These are phyloP conservation scores for Boletus hoseneyae DNA, from an alignment of 1,284 basidiomycete species.

Conservation along the genomic window DNA sequence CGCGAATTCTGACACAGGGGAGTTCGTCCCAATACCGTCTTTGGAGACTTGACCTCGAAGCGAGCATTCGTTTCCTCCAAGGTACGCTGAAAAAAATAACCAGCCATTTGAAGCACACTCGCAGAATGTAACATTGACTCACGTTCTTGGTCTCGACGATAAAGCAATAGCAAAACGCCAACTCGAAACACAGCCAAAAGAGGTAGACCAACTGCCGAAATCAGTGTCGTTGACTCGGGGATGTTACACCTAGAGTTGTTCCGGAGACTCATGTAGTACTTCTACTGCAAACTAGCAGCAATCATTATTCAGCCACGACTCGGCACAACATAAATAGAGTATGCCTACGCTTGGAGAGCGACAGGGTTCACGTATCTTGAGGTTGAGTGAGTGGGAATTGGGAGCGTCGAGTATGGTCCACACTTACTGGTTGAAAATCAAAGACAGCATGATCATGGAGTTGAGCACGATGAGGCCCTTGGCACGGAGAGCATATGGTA, in stretches of 20 bases:
- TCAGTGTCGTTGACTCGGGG: not conserved
- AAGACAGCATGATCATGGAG: conserved; percentile 58
- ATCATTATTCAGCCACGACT: not conserved
- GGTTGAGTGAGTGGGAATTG: conserved; percentile 29
- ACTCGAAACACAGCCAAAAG: conserved; percentile 61
- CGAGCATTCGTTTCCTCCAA: conserved; percentile 6
- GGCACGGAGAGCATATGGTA: conserved; percentile 67
- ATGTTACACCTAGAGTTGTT: not conserved
- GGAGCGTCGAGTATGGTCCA: not conserved
- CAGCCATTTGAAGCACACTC: not conserved
- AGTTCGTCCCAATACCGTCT: too few relatives aligned
- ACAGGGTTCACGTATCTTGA: conserved; percentile 63
- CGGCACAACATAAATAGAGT: too few relatives aligned
- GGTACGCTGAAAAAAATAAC: conserved; percentile 3
- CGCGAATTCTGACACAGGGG: not conserved
- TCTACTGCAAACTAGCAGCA: conserved; percentile 48
- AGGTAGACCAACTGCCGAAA: conserved; percentile 40
- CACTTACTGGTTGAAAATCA: conserved; percentile 69
- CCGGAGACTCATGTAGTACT: conserved; percentile 45
- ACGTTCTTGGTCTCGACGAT: conserved; percentile 66
- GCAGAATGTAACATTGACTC: not conserved
- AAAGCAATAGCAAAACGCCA: conserved; percentile 59
- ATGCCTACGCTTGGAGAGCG: conserved; percentile 44
- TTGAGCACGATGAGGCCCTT: conserved; percentile 76
- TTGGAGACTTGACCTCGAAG: too few relatives aligned